Evolutionary conservation across 306 rosid genomes (phyloP).

Genomic region (Castanopsis chinensis): DNA sequence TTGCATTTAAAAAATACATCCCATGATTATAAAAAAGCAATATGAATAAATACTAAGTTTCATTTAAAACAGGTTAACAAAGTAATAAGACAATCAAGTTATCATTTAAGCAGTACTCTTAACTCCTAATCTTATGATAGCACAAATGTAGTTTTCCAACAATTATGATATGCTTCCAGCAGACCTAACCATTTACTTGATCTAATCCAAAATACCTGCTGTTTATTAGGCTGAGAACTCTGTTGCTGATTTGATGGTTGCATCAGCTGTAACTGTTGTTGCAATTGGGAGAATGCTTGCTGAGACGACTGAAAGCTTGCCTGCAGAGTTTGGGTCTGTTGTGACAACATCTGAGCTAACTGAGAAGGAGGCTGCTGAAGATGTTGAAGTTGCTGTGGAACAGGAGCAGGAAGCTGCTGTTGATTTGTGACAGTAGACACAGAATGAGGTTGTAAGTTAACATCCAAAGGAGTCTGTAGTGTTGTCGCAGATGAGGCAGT

Average conservation of each 20-base stretch:
- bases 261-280: conserved; percentile 81
- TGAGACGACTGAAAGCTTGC: conserved; percentile 95
- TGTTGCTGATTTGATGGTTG: conserved; percentile 89
- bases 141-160: not conserved
- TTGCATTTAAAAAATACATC: conserved; percentile 11
- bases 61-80: not conserved
- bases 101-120: not conserved
- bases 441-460: conserved; percentile 43
- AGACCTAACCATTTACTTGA: not conserved
- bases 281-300: conserved; percentile 94
- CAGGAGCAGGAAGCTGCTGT: conserved; percentile 49
- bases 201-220: conserved; percentile 52
- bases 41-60: not conserved
- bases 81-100: not conserved
- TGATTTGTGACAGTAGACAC: conserved; percentile 38
- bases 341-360: conserved; percentile 88
- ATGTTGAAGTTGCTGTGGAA: conserved; percentile 57
- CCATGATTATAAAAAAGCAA: not conserved
- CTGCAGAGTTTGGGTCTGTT: conserved; percentile 83
- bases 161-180: conserved; percentile 1
- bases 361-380: conserved; percentile 79
- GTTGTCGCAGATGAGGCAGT: conserved; percentile 42
- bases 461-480: conserved; percentile 47
- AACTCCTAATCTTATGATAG: not conserved
- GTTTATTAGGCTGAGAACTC: conserved; percentile 55